These are phyloP conservation scores for Backusella tuberculispora DNA, from an alignment of 192 early-diverging fungal genomes.

Conservation along the genomic window DNA sequence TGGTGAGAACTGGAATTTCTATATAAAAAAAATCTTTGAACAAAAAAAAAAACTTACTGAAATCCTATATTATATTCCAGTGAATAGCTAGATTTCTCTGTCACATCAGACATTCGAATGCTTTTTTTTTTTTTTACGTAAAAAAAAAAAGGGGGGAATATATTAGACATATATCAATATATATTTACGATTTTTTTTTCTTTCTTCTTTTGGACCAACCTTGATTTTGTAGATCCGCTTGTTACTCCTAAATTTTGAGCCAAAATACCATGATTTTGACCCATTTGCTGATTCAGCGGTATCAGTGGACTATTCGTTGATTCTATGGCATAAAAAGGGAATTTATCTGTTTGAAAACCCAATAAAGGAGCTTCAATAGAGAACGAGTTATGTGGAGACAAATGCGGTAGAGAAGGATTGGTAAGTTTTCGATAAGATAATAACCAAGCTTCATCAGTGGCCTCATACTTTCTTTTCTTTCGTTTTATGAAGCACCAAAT, in stretches of 20 bases:
- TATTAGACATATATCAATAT: no score
- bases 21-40: not conserved
- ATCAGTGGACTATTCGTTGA: not conserved
- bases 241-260: not conserved
- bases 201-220: no score
- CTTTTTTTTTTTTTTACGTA: not conserved
- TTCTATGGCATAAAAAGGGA: not conserved
- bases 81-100: not conserved
- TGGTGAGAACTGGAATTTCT: not conserved
- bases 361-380: not conserved
- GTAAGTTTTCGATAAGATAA: not conserved
- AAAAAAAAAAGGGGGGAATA: no score
- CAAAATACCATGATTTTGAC: not conserved
- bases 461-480: not conserved
- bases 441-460: not conserved
- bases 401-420: not conserved
- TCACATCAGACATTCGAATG: not conserved
- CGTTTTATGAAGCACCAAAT: not conserved
- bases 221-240: not conserved
- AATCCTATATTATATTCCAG: not conserved
- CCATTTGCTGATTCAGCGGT: not conserved
- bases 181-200: no score
- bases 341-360: not conserved
- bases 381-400: not conserved
- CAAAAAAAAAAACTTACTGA: conserved; percentile 20